These are phyloP conservation scores for Dryas alaskensis DNA, from an alignment of 306 rosid species.

Conservation along the genomic window DNA sequence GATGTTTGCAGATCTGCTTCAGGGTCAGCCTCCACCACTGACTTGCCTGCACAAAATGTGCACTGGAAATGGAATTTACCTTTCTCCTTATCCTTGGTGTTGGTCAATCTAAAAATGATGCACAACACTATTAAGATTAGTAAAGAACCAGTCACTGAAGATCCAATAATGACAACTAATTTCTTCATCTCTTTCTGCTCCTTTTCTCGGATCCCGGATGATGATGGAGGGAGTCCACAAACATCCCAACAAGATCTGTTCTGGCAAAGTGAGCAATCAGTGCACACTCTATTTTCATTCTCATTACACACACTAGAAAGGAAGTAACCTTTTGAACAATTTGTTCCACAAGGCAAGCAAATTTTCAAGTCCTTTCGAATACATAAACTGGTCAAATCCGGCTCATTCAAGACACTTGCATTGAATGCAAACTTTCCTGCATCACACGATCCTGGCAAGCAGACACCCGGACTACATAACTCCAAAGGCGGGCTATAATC, in stretches of 20 bases:
- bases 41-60: constrained; percentile 47
- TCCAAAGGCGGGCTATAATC: constrained; percentile 67
- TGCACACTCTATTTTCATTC: constrained; percentile 60
- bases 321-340: constrained; percentile 67
- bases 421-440: constrained; percentile 57
- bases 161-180: constrained; percentile 45
- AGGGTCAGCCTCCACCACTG: constrained; percentile 45
- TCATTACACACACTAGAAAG: constrained; percentile 59
- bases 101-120: constrained; percentile 22
- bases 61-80: constrained; percentile 34
- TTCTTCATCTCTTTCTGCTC: constrained; percentile 18
- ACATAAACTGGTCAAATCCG: constrained; percentile 59
- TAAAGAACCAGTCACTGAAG: constrained; percentile 45
- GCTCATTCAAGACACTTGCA: constrained; percentile 55
- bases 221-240: constrained; percentile 48
- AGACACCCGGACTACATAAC: constrained; percentile 72
- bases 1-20: constrained; percentile 40
- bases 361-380: constrained; percentile 50
- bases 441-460: constrained; percentile 43
- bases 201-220: not conserved
- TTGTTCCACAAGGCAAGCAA: constrained; percentile 72
- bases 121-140: constrained; percentile 49
- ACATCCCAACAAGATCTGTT: constrained; percentile 64
- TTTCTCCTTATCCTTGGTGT: constrained; percentile 3
- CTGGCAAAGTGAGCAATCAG: constrained; percentile 82